A percentile compares a stretch with the other conserved stretches of the same genome.
These are phyloP conservation scores for Talaromyces trachyspermus DNA, from an alignment of 495 filamentous ascomycete genomes.

Conservation along the genomic window DNA sequence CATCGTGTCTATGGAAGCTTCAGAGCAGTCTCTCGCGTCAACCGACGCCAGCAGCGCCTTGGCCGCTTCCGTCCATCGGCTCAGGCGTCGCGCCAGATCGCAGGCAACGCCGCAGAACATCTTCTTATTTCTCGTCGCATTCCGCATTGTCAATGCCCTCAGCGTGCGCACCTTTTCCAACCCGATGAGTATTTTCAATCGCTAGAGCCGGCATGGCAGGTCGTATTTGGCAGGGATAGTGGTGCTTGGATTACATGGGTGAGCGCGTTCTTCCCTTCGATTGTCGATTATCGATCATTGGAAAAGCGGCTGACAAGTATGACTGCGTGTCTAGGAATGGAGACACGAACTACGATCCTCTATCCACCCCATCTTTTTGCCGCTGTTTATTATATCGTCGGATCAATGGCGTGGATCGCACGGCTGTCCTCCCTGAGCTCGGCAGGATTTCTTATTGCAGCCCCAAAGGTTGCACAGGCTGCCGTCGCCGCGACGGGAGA, in stretches of 20 bases:
- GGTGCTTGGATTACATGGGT: conserved; percentile 98
- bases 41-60: conserved; percentile 2
- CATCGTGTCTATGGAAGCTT: conserved; percentile 10
- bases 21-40: conserved; percentile 11
- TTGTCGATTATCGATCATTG: too few relatives aligned
- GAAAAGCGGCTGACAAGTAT: conserved; percentile 8
- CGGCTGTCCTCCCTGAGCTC: conserved; percentile 39
- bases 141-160: conserved; percentile 83
- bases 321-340: conserved; percentile 75
- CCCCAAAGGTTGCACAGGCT: conserved; percentile 72
- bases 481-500: conserved; percentile 72
- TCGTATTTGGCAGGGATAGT: conserved; percentile 69
- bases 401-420: conserved; percentile 45
- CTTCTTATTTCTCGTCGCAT: conserved; percentile 57
- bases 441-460: conserved; percentile 57
- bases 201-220: conserved; percentile 88
- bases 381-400: conserved; percentile 56
- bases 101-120: conserved; percentile 23
- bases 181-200: conserved; percentile 99
- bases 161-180: conserved; percentile 92
- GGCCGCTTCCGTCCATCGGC: conserved; percentile 1
- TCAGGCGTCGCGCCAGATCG: conserved; percentile 1
- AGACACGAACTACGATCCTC: conserved; percentile 81
- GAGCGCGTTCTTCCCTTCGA: conserved; percentile 18
- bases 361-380: conserved; percentile 81